phyloP scores from a whole-genome alignment of 345 rosid species.

The Mercurialis annua region DNA sequence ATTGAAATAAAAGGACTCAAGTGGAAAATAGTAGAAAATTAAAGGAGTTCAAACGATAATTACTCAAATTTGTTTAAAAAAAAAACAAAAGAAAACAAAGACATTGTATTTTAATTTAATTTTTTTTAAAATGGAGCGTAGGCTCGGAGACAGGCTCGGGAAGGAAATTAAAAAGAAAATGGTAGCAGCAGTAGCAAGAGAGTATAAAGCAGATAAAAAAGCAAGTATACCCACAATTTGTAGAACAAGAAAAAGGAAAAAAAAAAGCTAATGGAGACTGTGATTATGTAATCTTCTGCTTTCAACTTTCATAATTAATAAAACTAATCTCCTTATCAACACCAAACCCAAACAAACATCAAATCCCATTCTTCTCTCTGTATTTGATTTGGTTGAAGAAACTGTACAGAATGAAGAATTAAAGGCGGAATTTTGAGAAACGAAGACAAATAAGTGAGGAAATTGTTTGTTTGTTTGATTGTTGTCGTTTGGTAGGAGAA shows the following conservation, averaged over 20 bases:
- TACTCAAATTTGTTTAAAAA: too few species aligned
- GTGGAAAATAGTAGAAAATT: too few species aligned
- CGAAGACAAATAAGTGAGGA: too few species aligned
- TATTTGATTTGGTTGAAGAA: background rate
- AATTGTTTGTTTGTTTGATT: background rate
- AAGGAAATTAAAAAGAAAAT: constrained; percentile 9
- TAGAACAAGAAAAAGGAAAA: constrained; percentile 10
- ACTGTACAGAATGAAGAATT: background rate
- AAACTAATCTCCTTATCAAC: constrained; percentile 17
- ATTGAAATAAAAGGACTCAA: too few species aligned
- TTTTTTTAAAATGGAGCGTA: background rate
- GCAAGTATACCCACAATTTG: background rate
- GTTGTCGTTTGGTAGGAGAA: constrained; percentile 6
- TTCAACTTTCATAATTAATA: too few species aligned
- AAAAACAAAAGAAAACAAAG: background rate
- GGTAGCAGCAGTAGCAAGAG: constrained; percentile 19
- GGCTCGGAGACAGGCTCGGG: constrained; percentile 20
- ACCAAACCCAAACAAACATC: constrained; percentile 9
- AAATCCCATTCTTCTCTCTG: background rate
- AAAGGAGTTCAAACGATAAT: too few species aligned
- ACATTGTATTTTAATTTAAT: background rate
- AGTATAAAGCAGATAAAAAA: constrained; percentile 42
- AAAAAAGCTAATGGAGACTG: constrained; percentile 37
- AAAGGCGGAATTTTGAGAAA: too few species aligned
- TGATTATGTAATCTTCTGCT: constrained; percentile 23